phyloP scores from a whole-genome alignment of 2,329 filamentous ascomycete genomes.

The Drechmeria coniospora region DNA sequence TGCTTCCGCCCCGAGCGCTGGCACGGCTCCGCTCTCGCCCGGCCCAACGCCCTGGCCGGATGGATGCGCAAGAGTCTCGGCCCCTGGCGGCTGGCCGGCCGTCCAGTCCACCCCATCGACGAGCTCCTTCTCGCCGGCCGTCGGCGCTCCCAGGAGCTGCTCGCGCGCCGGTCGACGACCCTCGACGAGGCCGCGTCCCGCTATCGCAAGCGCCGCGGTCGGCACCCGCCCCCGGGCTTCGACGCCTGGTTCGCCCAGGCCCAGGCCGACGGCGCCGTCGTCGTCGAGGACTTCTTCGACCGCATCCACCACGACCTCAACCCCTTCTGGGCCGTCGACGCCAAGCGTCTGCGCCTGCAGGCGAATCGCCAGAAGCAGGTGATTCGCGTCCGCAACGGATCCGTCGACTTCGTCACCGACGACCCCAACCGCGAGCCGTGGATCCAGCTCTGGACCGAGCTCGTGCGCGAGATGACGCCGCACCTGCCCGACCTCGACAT shows the following conservation, averaged over 20 bases:
- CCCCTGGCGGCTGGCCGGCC: no score
- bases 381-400: conserved; percentile 32
- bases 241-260: conserved; percentile 43
- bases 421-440: conserved; percentile 25
- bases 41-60: no score
- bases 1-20: no score
- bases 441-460: conserved; percentile 30
- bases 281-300: conserved; percentile 49
- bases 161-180: neutral
- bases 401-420: conserved; percentile 22
- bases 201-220: conserved; percentile 39
- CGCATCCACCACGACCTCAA: conserved; percentile 47
- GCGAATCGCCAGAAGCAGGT: conserved; percentile 28
- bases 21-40: no score
- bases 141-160: neutral
- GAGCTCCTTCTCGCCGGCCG: neutral
- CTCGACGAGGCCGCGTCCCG: conserved; percentile 31
- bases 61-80: no score
- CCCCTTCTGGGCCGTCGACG: conserved; percentile 43
- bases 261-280: conserved; percentile 30
- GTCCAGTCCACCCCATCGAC: neutral
- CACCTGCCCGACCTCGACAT: conserved; percentile 50
- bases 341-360: conserved; percentile 20
- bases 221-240: conserved; percentile 50
- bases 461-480: conserved; percentile 35